phyloP scores from a whole-genome alignment of 805 yeast genomes.

The Nakazawaea holstii region DNA sequence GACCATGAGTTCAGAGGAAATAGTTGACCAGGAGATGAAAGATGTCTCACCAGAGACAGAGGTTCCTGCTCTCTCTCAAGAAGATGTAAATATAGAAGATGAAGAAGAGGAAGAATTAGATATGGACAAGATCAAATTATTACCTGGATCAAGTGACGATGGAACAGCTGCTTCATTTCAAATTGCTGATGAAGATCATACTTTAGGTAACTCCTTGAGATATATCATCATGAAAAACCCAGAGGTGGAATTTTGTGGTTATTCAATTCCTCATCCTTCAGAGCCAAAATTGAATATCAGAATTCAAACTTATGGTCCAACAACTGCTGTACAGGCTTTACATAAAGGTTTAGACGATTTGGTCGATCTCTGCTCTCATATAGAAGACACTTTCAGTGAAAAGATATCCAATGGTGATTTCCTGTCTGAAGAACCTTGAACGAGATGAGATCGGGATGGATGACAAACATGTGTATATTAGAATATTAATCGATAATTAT shows the following conservation, averaged over 20 bases:
- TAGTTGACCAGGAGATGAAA: conserved; percentile 7
- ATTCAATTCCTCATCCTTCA: conserved; percentile 97
- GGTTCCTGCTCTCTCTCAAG: conserved; percentile 5
- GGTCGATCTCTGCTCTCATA: conserved; percentile 72
- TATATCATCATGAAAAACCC: conserved; percentile 97
- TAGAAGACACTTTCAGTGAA: conserved; percentile 74
- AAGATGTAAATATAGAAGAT: conserved; percentile 18
- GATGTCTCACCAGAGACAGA: conserved; percentile 8
- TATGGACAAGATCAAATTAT: conserved; percentile 53
- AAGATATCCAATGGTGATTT: conserved; percentile 55
- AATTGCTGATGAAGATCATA: conserved; percentile 90
- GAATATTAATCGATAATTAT: background rate
- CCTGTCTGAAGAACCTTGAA: conserved; percentile 42
- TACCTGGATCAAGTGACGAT: conserved; percentile 88
- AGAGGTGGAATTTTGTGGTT: conserved; percentile 97
- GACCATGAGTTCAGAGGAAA: conserved; percentile 2
- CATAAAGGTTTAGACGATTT: conserved; percentile 88
- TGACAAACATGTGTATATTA: background rate
- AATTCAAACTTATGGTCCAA: conserved; percentile 85
- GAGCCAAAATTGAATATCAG: conserved; percentile 85
- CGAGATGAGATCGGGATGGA: background rate
- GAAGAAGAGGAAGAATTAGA: conserved; percentile 43
- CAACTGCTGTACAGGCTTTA: conserved; percentile 88
- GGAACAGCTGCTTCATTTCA: conserved; percentile 95
- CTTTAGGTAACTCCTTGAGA: conserved; percentile 89